Base-by-base conservation (phyloP, 805 yeast genomes). In the Priceomyces haplophilus region DNA sequence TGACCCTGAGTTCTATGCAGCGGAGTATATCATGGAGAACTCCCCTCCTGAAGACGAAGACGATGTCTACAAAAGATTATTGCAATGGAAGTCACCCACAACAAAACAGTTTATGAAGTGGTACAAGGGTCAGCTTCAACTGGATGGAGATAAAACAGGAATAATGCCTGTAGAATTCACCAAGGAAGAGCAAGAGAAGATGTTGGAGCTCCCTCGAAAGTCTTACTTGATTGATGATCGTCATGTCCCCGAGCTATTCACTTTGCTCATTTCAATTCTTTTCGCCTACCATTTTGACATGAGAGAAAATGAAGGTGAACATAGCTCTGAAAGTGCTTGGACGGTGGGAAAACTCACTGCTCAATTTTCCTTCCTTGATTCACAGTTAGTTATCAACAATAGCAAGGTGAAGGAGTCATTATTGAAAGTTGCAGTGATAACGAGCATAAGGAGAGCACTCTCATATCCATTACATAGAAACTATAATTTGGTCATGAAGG, bases 241-340 rank as follows among this genome's bases (percentile, higher is more conserved):
- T 1, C 74, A 80, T 46, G 55, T 56, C 45, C 55, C 57, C 7
- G 73, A 78, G n/a, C 56, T 79, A 0, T 83, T 88, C 52, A 70
- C 82, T 32, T 73, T 86, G 0, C 60, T 91, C 1, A 57, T 88
- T 0, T 79, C 86, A 17, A 49, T 90, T 0, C 50, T 93, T 15
- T 93, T 85, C 62, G 80, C 85, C 1, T 85, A 80, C 52, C 76
- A 78, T 41, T 89, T 83, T 58, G 97, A 93, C 49, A 62, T 76
- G 38, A 67, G 97, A 29, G 84, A 85, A 41, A 88, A 83, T 29
- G 80, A 78, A 54, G 83, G 83, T 10, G 83, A 78, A 15, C 78
- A 80, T 40, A 88, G 80, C 13, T 80, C 86, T 3, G 99, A 93
- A 61, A 85, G 95, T 44, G 88, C 95, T 0, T 93, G 99, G 99